Base-by-base conservation (phyloP, 495 filamentous ascomycete genomes). In the Penicillium maclennaniae region DNA sequence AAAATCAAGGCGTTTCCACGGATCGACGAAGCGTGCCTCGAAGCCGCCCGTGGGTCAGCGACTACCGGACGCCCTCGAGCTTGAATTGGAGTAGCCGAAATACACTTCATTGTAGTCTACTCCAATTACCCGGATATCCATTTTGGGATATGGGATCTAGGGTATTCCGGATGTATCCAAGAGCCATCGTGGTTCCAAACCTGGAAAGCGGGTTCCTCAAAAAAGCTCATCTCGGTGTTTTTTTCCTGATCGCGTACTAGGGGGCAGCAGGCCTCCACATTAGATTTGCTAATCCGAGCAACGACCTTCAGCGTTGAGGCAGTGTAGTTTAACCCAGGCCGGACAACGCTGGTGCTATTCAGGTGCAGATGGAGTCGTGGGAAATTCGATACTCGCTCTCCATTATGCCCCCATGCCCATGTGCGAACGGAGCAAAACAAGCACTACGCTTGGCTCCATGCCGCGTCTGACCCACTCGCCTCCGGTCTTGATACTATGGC, bases 381-480 rank as follows among this genome's bases (percentile, higher is more conserved):
- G 45, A 47, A 53, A 58, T 58, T 58, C 10, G 27, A 31, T 12
- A 5, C 23, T 60, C n/a, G n/a, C n/a, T n/a, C n/a, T n/a, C n/a
- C 49, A 40, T 37, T 28, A 15, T 23, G 54, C 36, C 54, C 54
- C 47, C 23, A 23, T 23, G 26, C 46, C 48, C 34, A 43, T 44
- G 45, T 53, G 17, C 31, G 48, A 53, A 51, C 47, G 42, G 46
- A 28, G 23, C 31, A 52, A 55, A 63, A 58, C 38, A 58, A 61
- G 49, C 47, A 61, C 38, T 40, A 16, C 44, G 17, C 43, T 39
- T 38, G 47, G 47, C 15, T 59, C 47, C 50, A 63, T 55, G 55
- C 62, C 59, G 55, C 59, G 62, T 61, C 48, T 59, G 53, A 53
- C 45, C 61, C 61, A 56, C 59, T 60, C 53, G 45, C 41, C 43